phyloP scores from a whole-genome alignment of 495 filamentous ascomycete genomes.

The Pyronema omphalodes region DNA sequence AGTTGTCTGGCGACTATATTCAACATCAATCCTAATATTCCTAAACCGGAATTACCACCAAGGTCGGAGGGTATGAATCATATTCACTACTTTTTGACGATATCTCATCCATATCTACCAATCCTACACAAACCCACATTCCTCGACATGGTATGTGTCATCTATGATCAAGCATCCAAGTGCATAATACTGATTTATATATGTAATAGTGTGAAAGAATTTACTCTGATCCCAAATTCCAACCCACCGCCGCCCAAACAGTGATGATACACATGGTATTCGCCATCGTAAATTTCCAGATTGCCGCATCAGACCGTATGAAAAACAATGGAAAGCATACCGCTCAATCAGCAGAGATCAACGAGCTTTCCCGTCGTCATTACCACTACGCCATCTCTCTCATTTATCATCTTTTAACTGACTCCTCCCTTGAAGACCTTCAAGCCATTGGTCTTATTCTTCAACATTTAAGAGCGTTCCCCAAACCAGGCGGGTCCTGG shows the following conservation, averaged over 20 bases:
- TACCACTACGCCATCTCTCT: conserved; percentile 55
- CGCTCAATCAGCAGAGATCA: conserved; percentile 23
- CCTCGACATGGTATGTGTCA: conserved; percentile 36
- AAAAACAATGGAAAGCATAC: conserved; percentile 21
- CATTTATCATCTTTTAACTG: conserved; percentile 41
- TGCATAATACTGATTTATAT: conserved; percentile 1
- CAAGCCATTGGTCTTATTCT: conserved; percentile 55
- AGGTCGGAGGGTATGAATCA: conserved; percentile 40
- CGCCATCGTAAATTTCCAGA: conserved; percentile 58
- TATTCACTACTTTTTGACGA: conserved; percentile 52
- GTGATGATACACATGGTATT: conserved; percentile 65
- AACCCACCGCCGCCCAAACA: conserved; percentile 41
- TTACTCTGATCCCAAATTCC: conserved; percentile 43
- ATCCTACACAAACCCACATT: conserved; percentile 54
- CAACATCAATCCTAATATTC: conserved; percentile 36
- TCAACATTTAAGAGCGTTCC: conserved; percentile 50
- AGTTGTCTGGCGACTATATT: conserved; percentile 44
- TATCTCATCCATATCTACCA: conserved; percentile 52
- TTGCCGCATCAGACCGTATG: conserved; percentile 42
- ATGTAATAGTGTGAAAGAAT: conserved; percentile 37
- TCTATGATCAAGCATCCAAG: not conserved
- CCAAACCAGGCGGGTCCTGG: conserved; percentile 58
- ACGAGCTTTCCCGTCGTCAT: conserved; percentile 47
- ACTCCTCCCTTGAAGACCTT: conserved; percentile 41
- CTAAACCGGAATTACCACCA: conserved; percentile 38